These are phyloP conservation scores for Omphalotus guepiniiformis DNA, from an alignment of 768 basidiomycete genomes.

Conservation along the genomic window DNA sequence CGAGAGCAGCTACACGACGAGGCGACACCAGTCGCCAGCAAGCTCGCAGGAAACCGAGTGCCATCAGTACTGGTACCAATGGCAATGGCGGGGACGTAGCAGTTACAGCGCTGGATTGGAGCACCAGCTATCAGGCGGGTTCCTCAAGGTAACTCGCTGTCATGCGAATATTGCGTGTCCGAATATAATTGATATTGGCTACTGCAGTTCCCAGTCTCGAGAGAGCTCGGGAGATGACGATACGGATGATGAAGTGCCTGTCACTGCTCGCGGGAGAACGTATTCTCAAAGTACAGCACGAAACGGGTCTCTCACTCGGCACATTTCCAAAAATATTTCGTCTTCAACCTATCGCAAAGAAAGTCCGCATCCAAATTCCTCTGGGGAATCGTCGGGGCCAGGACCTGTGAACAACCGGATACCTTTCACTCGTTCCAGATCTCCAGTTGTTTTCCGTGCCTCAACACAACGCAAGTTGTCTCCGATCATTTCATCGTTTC, in stretches of 20 bases:
- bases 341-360: conserved; percentile 21
- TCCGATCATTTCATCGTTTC: conserved; percentile 38
- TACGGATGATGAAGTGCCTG: conserved; percentile 46
- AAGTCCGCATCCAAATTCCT: conserved; percentile 33
- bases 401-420: conserved; percentile 34
- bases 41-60: too few species aligned
- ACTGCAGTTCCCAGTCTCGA: conserved; percentile 45
- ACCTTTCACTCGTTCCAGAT: conserved; percentile 70
- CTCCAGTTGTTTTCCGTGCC: conserved; percentile 44
- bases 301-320: conserved; percentile 20
- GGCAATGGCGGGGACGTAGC: conserved; percentile 16
- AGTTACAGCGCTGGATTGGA: conserved; percentile 55
- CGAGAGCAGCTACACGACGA: conserved; percentile 48
- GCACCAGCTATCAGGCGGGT: conserved; percentile 84
- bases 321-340: conserved; percentile 15
- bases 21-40: conserved; percentile 41
- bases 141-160: conserved; percentile 62
- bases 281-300: conserved; percentile 20
- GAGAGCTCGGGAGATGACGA: conserved; percentile 53
- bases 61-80: conserved; percentile 27
- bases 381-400: conserved; percentile 34
- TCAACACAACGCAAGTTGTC: conserved; percentile 35
- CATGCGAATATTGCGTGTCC: not conserved
- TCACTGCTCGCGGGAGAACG: conserved; percentile 40
- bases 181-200: not conserved